Conservation (phyloP, 768 basidiomycete species). For the Cystoderma amianthinum region DNA sequence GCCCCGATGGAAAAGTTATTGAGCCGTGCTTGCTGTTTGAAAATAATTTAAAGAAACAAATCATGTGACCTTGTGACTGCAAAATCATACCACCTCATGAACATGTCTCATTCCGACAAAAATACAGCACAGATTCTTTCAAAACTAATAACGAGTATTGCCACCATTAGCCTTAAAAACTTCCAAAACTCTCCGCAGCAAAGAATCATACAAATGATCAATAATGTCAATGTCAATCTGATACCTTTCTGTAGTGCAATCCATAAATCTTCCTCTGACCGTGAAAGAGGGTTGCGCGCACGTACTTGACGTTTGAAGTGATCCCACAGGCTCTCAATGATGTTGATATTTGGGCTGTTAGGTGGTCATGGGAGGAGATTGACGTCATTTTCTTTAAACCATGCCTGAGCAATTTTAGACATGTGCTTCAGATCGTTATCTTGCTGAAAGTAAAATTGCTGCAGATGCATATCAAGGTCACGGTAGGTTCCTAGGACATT, state of each 20-base stretch:
- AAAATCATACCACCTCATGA: not conserved
- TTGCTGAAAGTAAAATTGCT: constrained; percentile 21
- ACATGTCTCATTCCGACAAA: too few species aligned
- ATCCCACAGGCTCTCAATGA: constrained; percentile 24
- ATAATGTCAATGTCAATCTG: constrained; percentile 5
- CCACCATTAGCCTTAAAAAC: constrained; percentile 7
- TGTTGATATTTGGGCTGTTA: constrained; percentile 25
- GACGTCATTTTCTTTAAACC: constrained; percentile 20
- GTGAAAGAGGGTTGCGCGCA: constrained; percentile 7
- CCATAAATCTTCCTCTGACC: constrained; percentile 15
- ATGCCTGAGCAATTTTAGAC: constrained; percentile 13
- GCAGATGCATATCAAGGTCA: constrained; percentile 11
- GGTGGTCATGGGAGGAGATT: constrained; percentile 22
- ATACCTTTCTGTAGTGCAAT: constrained; percentile 8
- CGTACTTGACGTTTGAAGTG: constrained; percentile 13
- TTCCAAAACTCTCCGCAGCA: constrained; percentile 5
- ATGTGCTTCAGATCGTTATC: constrained; percentile 33
- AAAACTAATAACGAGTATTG: constrained; percentile 8
- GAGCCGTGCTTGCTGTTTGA: too few species aligned
- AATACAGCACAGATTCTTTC: not conserved
- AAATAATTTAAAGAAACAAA: not conserved
- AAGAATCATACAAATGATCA: constrained; percentile 4
- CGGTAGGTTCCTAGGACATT: constrained; percentile 16
- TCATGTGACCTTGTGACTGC: not conserved
- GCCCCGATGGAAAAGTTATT: not conserved